Evolutionary conservation across 2,329 filamentous ascomycete genomes (phyloP).

Genomic region (Talaromyces sp.): DNA sequence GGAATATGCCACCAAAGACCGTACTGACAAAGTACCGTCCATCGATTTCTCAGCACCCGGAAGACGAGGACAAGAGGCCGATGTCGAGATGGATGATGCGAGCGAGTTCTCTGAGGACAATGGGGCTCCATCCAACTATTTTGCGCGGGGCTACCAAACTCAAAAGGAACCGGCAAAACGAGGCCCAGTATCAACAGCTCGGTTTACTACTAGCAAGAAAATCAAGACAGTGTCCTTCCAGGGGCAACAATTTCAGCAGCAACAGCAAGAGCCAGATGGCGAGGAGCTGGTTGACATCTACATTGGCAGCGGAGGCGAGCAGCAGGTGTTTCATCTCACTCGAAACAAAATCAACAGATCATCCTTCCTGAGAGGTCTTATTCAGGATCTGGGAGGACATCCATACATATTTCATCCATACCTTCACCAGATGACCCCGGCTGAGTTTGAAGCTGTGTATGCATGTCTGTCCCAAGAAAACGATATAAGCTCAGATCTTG

Average conservation of each 20-base stretch:
- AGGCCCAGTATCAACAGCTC: not conserved
- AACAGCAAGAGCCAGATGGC: not conserved
- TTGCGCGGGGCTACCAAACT: not conserved
- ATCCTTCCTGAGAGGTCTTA: not conserved
- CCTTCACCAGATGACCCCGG: not conserved
- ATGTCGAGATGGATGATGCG: not conserved
- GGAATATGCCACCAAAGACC: not conserved
- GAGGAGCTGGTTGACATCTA: constrained; percentile 2
- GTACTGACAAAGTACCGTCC: not conserved
- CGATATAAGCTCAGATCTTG: not conserved
- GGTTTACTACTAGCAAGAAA: not conserved
- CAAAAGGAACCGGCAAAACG: not conserved
- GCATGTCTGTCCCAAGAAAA: not conserved
- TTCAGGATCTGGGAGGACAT: not conserved
- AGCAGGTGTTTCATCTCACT: constrained; percentile 4
- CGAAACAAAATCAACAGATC: constrained; percentile 3
- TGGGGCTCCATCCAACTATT: not conserved
- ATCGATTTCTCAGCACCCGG: too few relatives aligned
- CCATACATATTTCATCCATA: constrained; percentile 4
- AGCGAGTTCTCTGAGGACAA: not conserved
- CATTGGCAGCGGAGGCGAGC: not conserved
- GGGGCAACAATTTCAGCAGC: not conserved
- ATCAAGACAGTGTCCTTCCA: not conserved
- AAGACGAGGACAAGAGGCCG: not conserved
- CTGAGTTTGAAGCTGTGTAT: not conserved